Evolutionary conservation across 257 asterid genomes (phyloP).

Genomic region (Anisodus tanguticus): DNA sequence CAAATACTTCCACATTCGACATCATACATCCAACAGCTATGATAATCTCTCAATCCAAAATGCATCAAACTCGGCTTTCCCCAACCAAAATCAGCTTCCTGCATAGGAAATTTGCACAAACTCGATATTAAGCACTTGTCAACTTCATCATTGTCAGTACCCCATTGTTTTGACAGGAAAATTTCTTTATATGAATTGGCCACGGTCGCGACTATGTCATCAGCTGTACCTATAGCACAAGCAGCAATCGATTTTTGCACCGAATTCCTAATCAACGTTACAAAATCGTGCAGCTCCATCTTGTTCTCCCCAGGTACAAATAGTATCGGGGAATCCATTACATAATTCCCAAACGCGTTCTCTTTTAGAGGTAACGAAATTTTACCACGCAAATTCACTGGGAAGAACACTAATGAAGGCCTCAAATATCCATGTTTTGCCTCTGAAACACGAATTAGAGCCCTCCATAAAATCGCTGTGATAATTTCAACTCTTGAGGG

Average conservation of each 20-base stretch:
- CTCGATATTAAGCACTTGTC: neutral
- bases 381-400: constrained; percentile 21
- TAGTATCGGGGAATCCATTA: neutral
- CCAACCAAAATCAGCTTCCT: constrained; percentile 3
- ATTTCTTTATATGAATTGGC: neutral
- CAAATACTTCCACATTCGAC: neutral
- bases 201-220: neutral
- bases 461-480: constrained; percentile 38
- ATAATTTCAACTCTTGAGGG: constrained; percentile 28
- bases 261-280: neutral
- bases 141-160: constrained; percentile 7
- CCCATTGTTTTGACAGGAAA: neutral
- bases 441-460: constrained; percentile 25
- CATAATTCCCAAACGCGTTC: constrained; percentile 31
- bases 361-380: constrained; percentile 4
- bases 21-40: neutral
- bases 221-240: constrained; percentile 21
- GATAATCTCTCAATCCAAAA: neutral
- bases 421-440: constrained; percentile 29
- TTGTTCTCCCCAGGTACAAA: neutral
- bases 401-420: constrained; percentile 10
- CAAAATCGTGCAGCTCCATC: neutral
- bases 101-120: neutral
- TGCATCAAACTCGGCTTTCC: constrained; percentile 17
- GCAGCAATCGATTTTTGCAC: constrained; percentile 13